These are phyloP conservation scores for Metschnikowia drakensbergensis DNA, from an alignment of 805 yeast genomes.

Conservation along the genomic window DNA sequence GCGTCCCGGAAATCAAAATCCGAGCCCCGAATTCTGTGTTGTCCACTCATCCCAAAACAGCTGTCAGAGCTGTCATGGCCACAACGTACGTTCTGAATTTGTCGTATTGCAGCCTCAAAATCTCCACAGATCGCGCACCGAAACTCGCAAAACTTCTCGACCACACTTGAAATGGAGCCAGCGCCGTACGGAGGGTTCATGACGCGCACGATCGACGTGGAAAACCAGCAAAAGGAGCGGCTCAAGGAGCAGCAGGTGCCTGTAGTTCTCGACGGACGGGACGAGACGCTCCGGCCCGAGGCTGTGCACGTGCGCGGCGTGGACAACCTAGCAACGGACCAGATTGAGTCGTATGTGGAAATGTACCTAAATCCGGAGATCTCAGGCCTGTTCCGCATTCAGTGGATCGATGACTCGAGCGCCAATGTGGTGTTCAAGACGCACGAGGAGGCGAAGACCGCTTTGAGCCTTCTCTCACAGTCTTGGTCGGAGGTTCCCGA, in stretches of 20 bases:
- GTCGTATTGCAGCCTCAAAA: too few species aligned
- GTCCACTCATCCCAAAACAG: too few species aligned
- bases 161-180: conserved; percentile 14
- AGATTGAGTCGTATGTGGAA: conserved; percentile 54
- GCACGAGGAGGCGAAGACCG: conserved; percentile 37
- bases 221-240: conserved; percentile 28
- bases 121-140: not conserved
- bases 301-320: conserved; percentile 57
- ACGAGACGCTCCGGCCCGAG: conserved; percentile 40
- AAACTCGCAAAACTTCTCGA: not conserved
- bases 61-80: too few species aligned
- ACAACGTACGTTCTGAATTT: too few species aligned
- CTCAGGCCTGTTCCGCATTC: conserved; percentile 43
- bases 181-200: conserved; percentile 43
- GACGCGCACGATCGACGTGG: conserved; percentile 38
- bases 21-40: too few species aligned
- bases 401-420: conserved; percentile 66
- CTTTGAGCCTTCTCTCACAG: conserved; percentile 33
- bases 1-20: too few species aligned
- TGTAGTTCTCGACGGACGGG: conserved; percentile 28
- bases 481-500: conserved; percentile 13
- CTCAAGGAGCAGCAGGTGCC: conserved; percentile 32
- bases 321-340: conserved; percentile 57
- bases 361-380: conserved; percentile 23
- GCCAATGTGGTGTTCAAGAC: conserved; percentile 53